A percentile compares a stretch with the other conserved stretches of the same genome.
These are phyloP conservation scores for Penicillium mononematosum DNA, from an alignment of 495 filamentous ascomycete genomes.

Conservation along the genomic window DNA sequence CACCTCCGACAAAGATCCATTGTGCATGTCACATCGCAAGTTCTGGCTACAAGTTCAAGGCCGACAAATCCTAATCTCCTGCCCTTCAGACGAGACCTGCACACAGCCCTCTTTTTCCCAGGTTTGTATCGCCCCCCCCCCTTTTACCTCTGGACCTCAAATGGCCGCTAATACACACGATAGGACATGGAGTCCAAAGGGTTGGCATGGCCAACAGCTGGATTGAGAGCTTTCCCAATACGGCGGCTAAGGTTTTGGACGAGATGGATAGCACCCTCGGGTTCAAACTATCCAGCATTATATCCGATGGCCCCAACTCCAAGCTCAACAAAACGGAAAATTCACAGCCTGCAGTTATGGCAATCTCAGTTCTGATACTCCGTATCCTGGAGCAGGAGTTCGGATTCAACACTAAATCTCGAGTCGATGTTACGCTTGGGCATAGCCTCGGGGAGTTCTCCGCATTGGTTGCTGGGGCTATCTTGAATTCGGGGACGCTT, in stretches of 20 bases:
- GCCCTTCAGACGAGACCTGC: constrained; percentile 38
- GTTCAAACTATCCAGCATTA: constrained; percentile 68
- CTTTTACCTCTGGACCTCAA: background rate
- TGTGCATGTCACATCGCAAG: background rate
- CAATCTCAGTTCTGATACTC: constrained; percentile 85
- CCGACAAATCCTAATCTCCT: constrained; percentile 6
- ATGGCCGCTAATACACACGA: constrained; percentile 1
- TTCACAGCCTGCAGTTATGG: constrained; percentile 95
- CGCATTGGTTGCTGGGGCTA: constrained; percentile 82
- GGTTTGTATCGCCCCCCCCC: constrained; percentile 48
- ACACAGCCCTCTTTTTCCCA: constrained; percentile 82
- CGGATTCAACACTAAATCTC: constrained; percentile 64
- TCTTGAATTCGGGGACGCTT: constrained; percentile 71
- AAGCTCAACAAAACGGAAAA: constrained; percentile 78
- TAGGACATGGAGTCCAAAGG: constrained; percentile 92
- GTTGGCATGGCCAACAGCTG: constrained; percentile 88
- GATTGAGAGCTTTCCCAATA: constrained; percentile 77
- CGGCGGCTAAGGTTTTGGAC: constrained; percentile 67
- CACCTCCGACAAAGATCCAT: constrained; percentile 5
- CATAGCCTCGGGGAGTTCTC: constrained; percentile 97
- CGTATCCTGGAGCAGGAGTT: constrained; percentile 86
- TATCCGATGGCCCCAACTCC: constrained; percentile 73
- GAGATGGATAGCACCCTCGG: constrained; percentile 78
- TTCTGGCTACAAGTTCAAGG: background rate
- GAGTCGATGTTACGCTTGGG: constrained; percentile 79